These are phyloP conservation scores for Phalaenopsis aphrodite DNA, from an alignment of 106 monocot genomes.

Conservation along the genomic window DNA sequence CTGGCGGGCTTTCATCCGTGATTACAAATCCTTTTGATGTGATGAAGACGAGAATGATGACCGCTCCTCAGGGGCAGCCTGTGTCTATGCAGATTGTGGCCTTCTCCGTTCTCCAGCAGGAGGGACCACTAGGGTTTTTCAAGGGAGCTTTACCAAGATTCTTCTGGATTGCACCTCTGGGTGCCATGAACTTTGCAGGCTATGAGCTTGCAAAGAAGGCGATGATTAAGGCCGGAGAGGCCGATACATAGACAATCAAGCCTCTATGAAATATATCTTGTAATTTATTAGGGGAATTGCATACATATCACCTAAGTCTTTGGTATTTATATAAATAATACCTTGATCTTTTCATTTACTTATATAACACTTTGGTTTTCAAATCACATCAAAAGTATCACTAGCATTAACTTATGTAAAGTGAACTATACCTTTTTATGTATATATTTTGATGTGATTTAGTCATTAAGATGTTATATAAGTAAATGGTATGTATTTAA, in stretches of 20 bases:
- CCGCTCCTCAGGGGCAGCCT: slow-evolving; percentile 60
- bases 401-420: too few relatives aligned
- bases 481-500: too few relatives aligned
- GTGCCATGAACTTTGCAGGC: slow-evolving; percentile 98
- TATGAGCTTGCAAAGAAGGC: slow-evolving; percentile 98
- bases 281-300: not conserved
- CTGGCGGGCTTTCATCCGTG: slow-evolving; percentile 88
- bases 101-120: slow-evolving; percentile 74
- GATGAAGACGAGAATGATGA: slow-evolving; percentile 99
- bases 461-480: too few relatives aligned
- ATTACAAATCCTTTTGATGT: slow-evolving; percentile 95
- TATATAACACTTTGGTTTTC: too few relatives aligned
- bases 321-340: too few relatives aligned
- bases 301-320: too few relatives aligned
- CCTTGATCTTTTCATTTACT: too few relatives aligned
- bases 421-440: too few relatives aligned
- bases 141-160: slow-evolving; percentile 97
- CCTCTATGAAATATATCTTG: not conserved
- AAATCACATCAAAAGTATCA: too few relatives aligned
- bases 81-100: slow-evolving; percentile 84
- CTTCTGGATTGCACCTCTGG: slow-evolving; percentile 98
- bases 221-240: slow-evolving; percentile 41
- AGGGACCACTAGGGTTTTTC: slow-evolving; percentile 88
- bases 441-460: too few relatives aligned
- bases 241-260: not conserved